Evolutionary conservation across 2,329 filamentous ascomycete species (phyloP).

Genomic region (Didymella arachidicola): DNA sequence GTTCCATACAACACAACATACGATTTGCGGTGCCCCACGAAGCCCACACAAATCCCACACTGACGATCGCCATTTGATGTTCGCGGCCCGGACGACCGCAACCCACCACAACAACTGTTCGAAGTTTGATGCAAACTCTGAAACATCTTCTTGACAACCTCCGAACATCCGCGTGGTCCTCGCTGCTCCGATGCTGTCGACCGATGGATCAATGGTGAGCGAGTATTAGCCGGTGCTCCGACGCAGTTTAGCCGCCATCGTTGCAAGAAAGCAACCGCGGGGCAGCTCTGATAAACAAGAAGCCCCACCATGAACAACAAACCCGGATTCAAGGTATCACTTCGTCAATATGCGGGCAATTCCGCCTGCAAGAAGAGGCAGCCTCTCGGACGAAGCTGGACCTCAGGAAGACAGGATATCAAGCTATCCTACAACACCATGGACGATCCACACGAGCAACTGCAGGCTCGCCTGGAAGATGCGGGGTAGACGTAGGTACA

Average conservation of each 20-base stretch:
- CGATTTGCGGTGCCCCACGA: constrained; percentile 1
- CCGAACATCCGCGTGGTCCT: constrained; percentile 3
- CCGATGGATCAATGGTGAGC: constrained; percentile 3
- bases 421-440: neutral
- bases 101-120: neutral
- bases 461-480: constrained; percentile 8
- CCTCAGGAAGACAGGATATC: no score
- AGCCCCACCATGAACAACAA: constrained; percentile 19
- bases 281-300: constrained; percentile 10
- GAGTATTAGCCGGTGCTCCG: constrained; percentile 21
- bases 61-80: constrained; percentile 1
- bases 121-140: constrained; percentile 4
- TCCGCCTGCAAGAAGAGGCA: neutral
- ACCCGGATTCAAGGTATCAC: constrained; percentile 5
- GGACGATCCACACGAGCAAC: neutral
- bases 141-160: neutral
- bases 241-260: constrained; percentile 16
- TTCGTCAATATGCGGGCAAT: neutral
- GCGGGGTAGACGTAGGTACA: constrained; percentile 15
- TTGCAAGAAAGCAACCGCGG: constrained; percentile 6
- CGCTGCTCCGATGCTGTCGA: constrained; percentile 7
- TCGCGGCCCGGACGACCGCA: constrained; percentile 1
- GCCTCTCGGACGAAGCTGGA: neutral
- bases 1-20: constrained; percentile 7
- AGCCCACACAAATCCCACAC: neutral